Evolutionary conservation across 2,329 filamentous ascomycete species (phyloP).

Genomic region (Penicillium sumatraense): DNA sequence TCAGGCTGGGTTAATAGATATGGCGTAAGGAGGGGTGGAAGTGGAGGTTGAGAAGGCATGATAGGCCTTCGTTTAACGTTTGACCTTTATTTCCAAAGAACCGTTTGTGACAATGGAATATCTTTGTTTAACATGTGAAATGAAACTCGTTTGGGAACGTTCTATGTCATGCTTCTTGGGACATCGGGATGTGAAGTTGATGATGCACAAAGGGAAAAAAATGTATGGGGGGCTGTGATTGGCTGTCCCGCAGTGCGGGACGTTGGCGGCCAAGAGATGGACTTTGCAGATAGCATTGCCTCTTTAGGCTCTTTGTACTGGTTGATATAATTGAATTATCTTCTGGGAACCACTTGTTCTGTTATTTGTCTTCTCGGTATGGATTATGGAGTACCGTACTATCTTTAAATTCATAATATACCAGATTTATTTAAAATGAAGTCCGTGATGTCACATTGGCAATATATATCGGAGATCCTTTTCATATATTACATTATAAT

Average conservation of each 20-base stretch:
- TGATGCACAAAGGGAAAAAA: conserved; percentile 30
- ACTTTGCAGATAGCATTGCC: not conserved
- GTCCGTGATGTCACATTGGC: too few species aligned
- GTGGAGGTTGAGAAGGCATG: conserved; percentile 46
- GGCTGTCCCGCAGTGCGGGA: conserved; percentile 19
- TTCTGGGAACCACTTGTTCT: too few species aligned
- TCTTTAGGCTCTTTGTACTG: too few species aligned
- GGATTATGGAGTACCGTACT: too few species aligned
- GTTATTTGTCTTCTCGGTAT: too few species aligned
- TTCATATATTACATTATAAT: too few species aligned
- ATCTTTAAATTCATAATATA: too few species aligned
- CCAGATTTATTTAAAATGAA: too few species aligned
- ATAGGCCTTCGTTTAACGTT: conserved; percentile 8
- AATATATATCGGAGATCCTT: too few species aligned
- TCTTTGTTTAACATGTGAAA: not conserved
- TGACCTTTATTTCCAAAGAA: not conserved
- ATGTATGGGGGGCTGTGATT: conserved; percentile 29
- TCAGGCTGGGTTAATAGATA: conserved; percentile 42
- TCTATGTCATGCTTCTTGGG: conserved; percentile 7
- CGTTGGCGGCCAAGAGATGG: conserved; percentile 31
- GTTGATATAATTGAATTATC: too few species aligned
- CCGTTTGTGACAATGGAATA: not conserved
- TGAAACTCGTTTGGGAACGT: not conserved
- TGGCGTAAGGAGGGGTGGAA: conserved; percentile 45
- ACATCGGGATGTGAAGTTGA: conserved; percentile 11